Base-by-base conservation (phyloP, 805 yeast genomes). In the Isabelozyma rhagii region DNA sequence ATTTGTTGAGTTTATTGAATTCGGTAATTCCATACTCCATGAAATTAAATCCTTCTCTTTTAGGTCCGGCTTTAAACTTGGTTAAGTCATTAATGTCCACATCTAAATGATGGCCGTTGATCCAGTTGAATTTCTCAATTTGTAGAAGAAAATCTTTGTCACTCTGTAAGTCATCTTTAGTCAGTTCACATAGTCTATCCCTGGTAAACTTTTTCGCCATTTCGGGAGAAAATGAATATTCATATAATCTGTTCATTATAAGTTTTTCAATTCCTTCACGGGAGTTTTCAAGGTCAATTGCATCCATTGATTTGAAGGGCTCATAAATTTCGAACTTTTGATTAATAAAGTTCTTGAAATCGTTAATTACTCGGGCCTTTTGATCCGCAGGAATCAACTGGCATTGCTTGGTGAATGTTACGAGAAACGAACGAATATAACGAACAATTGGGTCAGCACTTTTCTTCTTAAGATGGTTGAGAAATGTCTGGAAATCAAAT, bases 251-350 rank as follows among this genome's bases (percentile, higher is more conserved):
- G 49, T 93, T 92, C 96, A 92, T 89, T 8, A 96, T 77, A 41
- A 94, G 75, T 65, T 94, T 94, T 66, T 94, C 99, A 58, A 94
- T 76, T 0, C 99, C 99, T 58, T 91, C 97, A 55, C 84, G 72
- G 2, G 96, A 85, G 61, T 92, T 90, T 39, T 77, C 83, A 46
- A 88, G 69, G 17, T 74, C 74, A 2, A 75, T 79, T 14, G 82
- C 83, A 41, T 67, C 72, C 72, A 89, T 77, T 3, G 80, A 70
- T 18, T 81, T 77, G 64, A 94, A 93, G 1, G 97, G 97, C 53
- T 86, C 87, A 58, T 74, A 84, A 13, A 72, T 63, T 2, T 66
- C 54, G 67, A 89, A 79, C 60, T 86, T 86, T 14, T 77, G 83
- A 49, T 77, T 80, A 48, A 92, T 82, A 62, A 92, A 92, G 0